These are phyloP conservation scores for Yueomyces sp. DNA, from an alignment of 805 yeast genomes.

Conservation along the genomic window DNA sequence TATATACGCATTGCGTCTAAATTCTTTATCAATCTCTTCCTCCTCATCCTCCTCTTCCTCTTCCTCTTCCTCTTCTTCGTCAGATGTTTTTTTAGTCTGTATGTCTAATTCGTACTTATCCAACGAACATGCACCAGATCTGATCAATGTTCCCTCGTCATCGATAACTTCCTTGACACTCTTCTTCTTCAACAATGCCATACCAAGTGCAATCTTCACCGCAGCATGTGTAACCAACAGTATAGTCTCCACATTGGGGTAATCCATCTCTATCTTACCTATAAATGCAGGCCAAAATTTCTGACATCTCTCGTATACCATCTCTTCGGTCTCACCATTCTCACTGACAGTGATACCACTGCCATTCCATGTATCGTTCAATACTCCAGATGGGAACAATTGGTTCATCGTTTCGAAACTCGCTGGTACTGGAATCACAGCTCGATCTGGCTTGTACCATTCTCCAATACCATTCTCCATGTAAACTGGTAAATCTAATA, in stretches of 20 bases:
- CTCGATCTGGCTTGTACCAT: constrained; percentile 70
- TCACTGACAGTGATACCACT: constrained; percentile 16
- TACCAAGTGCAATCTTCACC: constrained; percentile 75
- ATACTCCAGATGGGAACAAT: constrained; percentile 34
- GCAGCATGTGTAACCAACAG: constrained; percentile 90
- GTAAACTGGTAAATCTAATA: constrained; percentile 42
- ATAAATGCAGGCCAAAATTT: constrained; percentile 44
- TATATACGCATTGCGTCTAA: too few relatives aligned
- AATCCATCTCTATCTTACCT: constrained; percentile 38
- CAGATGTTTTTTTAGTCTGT: too few relatives aligned
- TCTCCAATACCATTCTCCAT: constrained; percentile 84
- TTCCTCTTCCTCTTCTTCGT: constrained; percentile 7
- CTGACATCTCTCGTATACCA: constrained; percentile 50
- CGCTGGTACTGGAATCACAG: constrained; percentile 60
- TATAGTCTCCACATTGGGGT: constrained; percentile 49
- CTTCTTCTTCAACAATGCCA: constrained; percentile 46
- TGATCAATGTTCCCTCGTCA: constrained; percentile 32
- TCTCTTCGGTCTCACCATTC: constrained; percentile 62
- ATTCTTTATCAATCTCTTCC: not conserved
- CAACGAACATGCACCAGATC: constrained; percentile 79
- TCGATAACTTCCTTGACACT: constrained; percentile 40
- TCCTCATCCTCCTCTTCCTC: constrained; percentile 6
- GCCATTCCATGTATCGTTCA: constrained; percentile 23
- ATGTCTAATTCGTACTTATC: constrained; percentile 39
- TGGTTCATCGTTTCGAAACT: constrained; percentile 31